Percentiles rank a stretch among this genome's conserved stretches.
phyloP scores from a whole-genome alignment of 1,284 basidiomycete genomes.

The Irpex rosettiformis region DNA sequence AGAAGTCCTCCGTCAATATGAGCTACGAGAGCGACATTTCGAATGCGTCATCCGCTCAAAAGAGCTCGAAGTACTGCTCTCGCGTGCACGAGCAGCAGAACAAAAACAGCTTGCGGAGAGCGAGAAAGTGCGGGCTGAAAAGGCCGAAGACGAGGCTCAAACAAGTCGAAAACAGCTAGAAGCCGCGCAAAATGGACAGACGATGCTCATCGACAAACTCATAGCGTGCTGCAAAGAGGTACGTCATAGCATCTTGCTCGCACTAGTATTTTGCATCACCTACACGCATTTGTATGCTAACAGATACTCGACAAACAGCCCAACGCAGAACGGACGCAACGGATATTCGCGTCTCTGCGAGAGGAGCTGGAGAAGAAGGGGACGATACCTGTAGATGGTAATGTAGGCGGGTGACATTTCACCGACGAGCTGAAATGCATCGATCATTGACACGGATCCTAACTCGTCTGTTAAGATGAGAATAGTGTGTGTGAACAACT shows the following conservation, averaged over 20 bases:
- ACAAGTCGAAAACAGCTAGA: conserved; percentile 66
- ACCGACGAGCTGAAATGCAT: not conserved
- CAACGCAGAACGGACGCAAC: conserved; percentile 74
- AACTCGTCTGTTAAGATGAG: too few relatives aligned
- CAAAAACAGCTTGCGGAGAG: conserved; percentile 76
- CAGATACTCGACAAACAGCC: conserved; percentile 42
- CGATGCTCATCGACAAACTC: conserved; percentile 74
- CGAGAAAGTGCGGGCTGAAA: conserved; percentile 65
- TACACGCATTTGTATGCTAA: conserved; percentile 2
- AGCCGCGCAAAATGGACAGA: conserved; percentile 68
- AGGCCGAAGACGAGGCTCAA: conserved; percentile 62
- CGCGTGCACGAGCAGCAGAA: conserved; percentile 77
- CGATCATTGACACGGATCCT: not conserved
- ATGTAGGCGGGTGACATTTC: conserved; percentile 42
- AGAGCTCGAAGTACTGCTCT: conserved; percentile 79
- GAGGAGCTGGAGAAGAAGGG: conserved; percentile 68
- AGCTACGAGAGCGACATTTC: conserved; percentile 82
- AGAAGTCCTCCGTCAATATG: conserved; percentile 78
- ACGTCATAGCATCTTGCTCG: conserved; percentile 21
- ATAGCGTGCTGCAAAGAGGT: conserved; percentile 83
- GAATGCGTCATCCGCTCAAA: conserved; percentile 86
- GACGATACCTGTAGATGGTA: conserved; percentile 36
- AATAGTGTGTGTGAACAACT: too few relatives aligned
- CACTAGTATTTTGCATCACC: not conserved
- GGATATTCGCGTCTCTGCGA: conserved; percentile 70